Base-by-base conservation (phyloP, 768 basidiomycete genomes). In the Tephrocybe sp. region DNA sequence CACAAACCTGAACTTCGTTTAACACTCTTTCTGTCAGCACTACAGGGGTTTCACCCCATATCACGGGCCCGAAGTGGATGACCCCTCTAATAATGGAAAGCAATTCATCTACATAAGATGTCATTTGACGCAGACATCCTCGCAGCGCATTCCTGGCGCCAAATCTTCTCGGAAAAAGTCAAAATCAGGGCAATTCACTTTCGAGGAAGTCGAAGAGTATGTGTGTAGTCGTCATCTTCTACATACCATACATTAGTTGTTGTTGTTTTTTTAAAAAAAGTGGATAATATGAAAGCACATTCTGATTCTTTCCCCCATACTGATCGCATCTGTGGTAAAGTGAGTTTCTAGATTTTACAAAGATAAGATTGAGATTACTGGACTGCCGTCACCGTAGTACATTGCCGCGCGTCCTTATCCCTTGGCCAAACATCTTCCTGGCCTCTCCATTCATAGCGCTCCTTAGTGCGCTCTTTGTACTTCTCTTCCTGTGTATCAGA, bases 1-100 rank as follows among this genome's bases (percentile, higher is more conserved):
- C n/a, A 3, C 2, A 0, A 1, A 7, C 2, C 4, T 10, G 0
- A 14, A 7, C 4, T 10, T 0, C 0, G 15, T 5, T 11, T 18
- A 15, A 6, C 20, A 17, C 7, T 20, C 11, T 10, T 34, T 1
- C 9, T 10, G 7, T 11, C 15, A 51, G 50, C 17, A 45, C 1
- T 51, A 51, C 28, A 45, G 38, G 36, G 50, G 50, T 4, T 3
- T 21, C 9, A 24, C 11, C 21, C 50, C 50, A 14, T 51, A 51
- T 10, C 26, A 33, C 3, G 44, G 50, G 20, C 50, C 50, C 18
- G 50, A 51, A 36, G 28, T 45, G 14, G 34, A 8, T 3, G 44
- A 51, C 21, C 50, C 50, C 7, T 15, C 34, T 4, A 45, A 45
- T 11, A 24, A 39, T 23, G 37, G 37, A 6, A 51, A 39, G 44